Percentiles rank a stretch among this genome's conserved stretches.
Evolutionary conservation across 441 rosid genomes (phyloP).

Genomic region (Populus hybrid): DNA sequence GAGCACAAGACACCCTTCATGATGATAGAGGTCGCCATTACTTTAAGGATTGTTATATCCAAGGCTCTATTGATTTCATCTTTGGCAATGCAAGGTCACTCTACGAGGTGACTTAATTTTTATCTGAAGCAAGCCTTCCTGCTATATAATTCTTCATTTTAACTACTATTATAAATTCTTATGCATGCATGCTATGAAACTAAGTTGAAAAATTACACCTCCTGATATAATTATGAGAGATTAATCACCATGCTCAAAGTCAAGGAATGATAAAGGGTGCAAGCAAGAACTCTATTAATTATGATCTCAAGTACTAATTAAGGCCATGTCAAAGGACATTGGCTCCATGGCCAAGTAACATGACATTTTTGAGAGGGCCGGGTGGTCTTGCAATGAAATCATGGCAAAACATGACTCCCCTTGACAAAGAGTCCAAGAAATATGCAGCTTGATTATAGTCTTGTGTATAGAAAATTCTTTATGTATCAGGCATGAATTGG

Average conservation of each 20-base stretch:
- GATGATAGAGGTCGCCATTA: conserved; percentile 90
- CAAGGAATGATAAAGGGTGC: background rate
- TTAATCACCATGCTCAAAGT: background rate
- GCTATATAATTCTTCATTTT: background rate
- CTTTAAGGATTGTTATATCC: conserved; percentile 86
- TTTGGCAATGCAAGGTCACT: conserved; percentile 80
- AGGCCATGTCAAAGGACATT: no score
- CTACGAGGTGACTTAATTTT: conserved; percentile 46
- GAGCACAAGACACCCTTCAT: conserved; percentile 96
- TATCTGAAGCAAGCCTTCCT: background rate
- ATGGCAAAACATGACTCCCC: no score
- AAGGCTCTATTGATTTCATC: conserved; percentile 93
- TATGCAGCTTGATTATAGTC: no score
- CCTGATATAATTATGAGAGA: background rate
- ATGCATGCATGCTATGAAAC: background rate
- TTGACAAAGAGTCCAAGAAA: no score
- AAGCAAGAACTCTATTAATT: no score
- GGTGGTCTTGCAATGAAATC: no score
- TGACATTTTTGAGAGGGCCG: no score
- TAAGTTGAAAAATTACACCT: background rate
- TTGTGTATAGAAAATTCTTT: no score
- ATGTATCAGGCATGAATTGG: no score
- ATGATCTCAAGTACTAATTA: no score
- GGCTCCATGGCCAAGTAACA: no score
- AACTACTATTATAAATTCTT: background rate